Base-by-base conservation (phyloP, 371 early-diverging fungal genomes). In the Thermomucor indicae-seudaticae region DNA sequence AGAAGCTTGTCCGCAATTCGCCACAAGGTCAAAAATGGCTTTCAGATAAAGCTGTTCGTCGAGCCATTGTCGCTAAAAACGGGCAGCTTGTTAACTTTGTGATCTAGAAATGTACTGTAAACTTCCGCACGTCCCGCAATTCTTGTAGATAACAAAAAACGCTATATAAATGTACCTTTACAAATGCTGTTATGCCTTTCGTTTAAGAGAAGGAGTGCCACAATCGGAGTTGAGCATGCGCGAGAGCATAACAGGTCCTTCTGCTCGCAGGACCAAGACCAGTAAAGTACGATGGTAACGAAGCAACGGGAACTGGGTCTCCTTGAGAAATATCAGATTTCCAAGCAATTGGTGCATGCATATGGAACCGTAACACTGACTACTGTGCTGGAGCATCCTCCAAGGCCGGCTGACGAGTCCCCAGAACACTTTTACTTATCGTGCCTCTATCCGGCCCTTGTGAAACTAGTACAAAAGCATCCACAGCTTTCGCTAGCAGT, bases 31-130 rank as follows among this genome's bases (percentile, higher is more conserved):
- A 73, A 52, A 81, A 81, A 52, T 83, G 81, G 79, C 58, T 83
- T 14, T 62, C 60, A 39, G 72, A 75, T 25, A 75, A 72, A 45
- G 47, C 55, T 27, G 67, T 90, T 34, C 67, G 72, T 47, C 85
- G 81, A 49, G 73, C 76, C 25, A 81, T 93, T 38, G 78, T 89
- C 23, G 84, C 85, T 25, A 86, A 88, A 51, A 81, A 83, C 45
- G 88, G 86, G 3, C 81, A 83, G 51, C 72, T 90, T 14, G 74
- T 91, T 32, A 93, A 89, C 60, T 84, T 91, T 71, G 81, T 93
- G 24, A 51, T 51, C 5, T 51, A 43, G 23, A 49, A 32, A 10
- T 37, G 37, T 37, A 37, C 37, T 16, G 37, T 5, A 37, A 5
- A n/a, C n/a, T n/a, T n/a, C n/a, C n/a, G n/a, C n/a, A n/a, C n/a